These are phyloP conservation scores for Acrocalymma vagum DNA, from an alignment of 2,329 filamentous ascomycete genomes.

Conservation along the genomic window DNA sequence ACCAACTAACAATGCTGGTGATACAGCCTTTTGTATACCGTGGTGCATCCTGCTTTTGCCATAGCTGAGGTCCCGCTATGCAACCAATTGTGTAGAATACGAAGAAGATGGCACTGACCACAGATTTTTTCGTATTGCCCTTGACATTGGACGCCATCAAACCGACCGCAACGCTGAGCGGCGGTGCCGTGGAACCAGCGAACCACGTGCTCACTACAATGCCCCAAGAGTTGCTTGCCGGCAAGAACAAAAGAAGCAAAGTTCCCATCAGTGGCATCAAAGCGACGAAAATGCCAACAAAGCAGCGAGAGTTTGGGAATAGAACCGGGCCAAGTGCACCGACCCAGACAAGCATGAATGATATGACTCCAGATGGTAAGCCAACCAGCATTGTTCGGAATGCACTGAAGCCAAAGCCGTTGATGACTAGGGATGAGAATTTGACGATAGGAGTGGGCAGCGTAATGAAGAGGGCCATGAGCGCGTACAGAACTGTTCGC, in stretches of 20 bases:
- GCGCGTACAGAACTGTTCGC: constrained; percentile 56
- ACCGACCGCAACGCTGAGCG: constrained; percentile 51
- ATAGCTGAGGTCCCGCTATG: constrained; percentile 59
- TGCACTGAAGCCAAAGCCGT: constrained; percentile 36
- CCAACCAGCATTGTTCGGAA: constrained; percentile 58
- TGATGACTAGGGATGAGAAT: constrained; percentile 61
- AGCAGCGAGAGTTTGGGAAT: constrained; percentile 50
- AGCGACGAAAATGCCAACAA: constrained; percentile 51
- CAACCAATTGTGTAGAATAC: constrained; percentile 59
- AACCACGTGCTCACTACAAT: constrained; percentile 60
- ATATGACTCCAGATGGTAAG: constrained; percentile 58
- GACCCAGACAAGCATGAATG: constrained; percentile 58
- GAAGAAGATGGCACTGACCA: constrained; percentile 59
- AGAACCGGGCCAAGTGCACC: constrained; percentile 50
- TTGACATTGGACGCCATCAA: constrained; percentile 60
- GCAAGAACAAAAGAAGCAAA: constrained; percentile 54
- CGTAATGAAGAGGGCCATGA: constrained; percentile 58
- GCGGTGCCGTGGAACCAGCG: constrained; percentile 53
- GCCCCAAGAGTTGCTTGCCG: constrained; percentile 54
- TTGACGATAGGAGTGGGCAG: constrained; percentile 57
- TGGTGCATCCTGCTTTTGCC: constrained; percentile 51
- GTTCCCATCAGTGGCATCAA: constrained; percentile 56
- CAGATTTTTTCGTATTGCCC: constrained; percentile 60
- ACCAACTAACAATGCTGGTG: constrained; percentile 55
- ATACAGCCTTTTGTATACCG: constrained; percentile 59